phyloP scores from a whole-genome alignment of 169 alveolate species.

The Toxoplasma gondii region DNA sequence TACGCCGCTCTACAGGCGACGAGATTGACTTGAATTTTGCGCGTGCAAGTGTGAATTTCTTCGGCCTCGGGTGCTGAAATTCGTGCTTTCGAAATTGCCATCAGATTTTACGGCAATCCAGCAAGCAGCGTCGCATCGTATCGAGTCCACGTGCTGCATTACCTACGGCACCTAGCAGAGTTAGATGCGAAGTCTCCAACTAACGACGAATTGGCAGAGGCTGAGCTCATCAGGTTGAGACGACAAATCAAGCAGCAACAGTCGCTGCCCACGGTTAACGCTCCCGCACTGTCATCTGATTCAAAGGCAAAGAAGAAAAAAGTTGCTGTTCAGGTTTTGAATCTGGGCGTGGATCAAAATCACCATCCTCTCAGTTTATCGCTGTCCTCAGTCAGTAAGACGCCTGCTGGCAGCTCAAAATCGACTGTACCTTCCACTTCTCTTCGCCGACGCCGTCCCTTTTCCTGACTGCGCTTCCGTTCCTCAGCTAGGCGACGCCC shows the following conservation, averaged over 20 bases:
- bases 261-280: not conserved
- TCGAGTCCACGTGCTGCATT: constrained; percentile 8
- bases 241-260: not conserved
- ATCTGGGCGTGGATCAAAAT: not conserved
- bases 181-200: not conserved
- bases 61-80: no score
- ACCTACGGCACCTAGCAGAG: constrained; percentile 1
- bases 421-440: not conserved
- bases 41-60: no score
- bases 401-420: not conserved
- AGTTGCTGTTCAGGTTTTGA: not conserved
- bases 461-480: not conserved
- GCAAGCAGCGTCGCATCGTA: not conserved
- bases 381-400: not conserved
- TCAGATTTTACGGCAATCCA: constrained; percentile 18
- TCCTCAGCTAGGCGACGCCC: not conserved
- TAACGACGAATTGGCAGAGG: not conserved
- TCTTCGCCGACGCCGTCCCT: not conserved
- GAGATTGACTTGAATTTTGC: no score
- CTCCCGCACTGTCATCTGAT: not conserved
- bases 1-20: no score
- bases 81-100: no score
- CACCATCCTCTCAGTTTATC: not conserved
- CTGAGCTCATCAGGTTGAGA: not conserved
- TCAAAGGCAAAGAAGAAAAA: not conserved